Percentiles rank a stretch among this genome's conserved stretches.
Conservation (phyloP, 129 eudicot genomes). For the Ambrosia trifida region DNA sequence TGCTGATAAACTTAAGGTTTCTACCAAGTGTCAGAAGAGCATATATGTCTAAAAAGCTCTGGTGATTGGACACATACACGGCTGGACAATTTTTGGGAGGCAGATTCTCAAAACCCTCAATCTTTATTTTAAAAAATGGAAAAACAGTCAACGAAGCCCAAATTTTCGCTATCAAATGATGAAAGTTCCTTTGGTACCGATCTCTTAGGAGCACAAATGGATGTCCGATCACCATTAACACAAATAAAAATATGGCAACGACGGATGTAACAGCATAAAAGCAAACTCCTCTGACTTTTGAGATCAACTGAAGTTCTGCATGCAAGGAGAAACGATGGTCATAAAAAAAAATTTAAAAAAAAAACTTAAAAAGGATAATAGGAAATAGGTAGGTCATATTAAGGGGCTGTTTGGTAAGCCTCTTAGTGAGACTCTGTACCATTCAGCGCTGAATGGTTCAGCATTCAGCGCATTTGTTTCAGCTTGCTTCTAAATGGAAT, state of each 20-base stretch:
- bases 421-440: too few species aligned
- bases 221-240: slow-evolving; percentile 76
- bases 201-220: slow-evolving; percentile 80
- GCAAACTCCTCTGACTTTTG: slow-evolving; percentile 77
- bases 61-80: slow-evolving; percentile 92
- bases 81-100: slow-evolving; percentile 76
- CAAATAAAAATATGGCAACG: slow-evolving; percentile 59
- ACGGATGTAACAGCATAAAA: slow-evolving; percentile 72
- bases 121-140: slow-evolving; percentile 64
- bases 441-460: too few species aligned
- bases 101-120: slow-evolving; percentile 70
- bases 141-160: slow-evolving; percentile 67
- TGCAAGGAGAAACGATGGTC: slow-evolving; percentile 1
- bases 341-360: background rate
- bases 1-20: slow-evolving; percentile 88
- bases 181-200: slow-evolving; percentile 64
- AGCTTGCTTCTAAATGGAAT: too few species aligned
- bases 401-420: too few species aligned
- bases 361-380: too few species aligned
- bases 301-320: slow-evolving; percentile 55
- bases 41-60: slow-evolving; percentile 88
- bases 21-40: slow-evolving; percentile 83
- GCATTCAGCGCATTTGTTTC: too few species aligned
- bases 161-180: slow-evolving; percentile 62
- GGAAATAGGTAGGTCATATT: background rate